A percentile compares a stretch with the other conserved stretches of the same genome.
These are phyloP conservation scores for Diaporthe sp. DNA, from an alignment of 2,329 filamentous ascomycete genomes.

Conservation along the genomic window DNA sequence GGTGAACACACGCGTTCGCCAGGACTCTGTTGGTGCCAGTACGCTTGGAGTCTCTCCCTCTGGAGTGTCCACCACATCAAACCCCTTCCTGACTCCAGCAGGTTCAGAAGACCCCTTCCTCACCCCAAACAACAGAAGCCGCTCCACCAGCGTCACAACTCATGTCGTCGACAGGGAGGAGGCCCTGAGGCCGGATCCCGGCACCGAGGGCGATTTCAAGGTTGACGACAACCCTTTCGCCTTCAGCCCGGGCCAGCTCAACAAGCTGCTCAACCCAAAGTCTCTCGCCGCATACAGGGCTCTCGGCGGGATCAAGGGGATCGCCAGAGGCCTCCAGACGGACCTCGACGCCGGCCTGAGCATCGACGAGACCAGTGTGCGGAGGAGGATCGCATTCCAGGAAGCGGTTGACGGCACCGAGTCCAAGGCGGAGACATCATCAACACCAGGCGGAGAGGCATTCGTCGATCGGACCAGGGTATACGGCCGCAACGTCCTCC, in stretches of 20 bases:
- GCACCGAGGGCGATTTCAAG: conserved; percentile 75
- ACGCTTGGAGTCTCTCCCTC: conserved; percentile 34
- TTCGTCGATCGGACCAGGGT: conserved; percentile 69
- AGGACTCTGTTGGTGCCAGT: conserved; percentile 32
- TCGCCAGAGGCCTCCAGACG: conserved; percentile 80
- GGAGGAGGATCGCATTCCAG: conserved; percentile 47
- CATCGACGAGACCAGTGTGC: conserved; percentile 68
- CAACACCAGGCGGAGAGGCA: conserved; percentile 28
- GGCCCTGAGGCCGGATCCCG: conserved; percentile 75
- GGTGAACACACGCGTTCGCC: conserved; percentile 33
- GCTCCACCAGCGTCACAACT: conserved; percentile 25
- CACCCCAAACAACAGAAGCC: conserved; percentile 32
- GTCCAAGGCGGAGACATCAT: conserved; percentile 38
- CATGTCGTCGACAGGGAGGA: conserved; percentile 54
- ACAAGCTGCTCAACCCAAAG: conserved; percentile 85
- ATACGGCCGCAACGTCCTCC: conserved; percentile 70
- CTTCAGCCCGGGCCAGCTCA: conserved; percentile 77
- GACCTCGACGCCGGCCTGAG: conserved; percentile 74
- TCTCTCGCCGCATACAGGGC: conserved; percentile 79
- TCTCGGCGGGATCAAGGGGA: conserved; percentile 76
- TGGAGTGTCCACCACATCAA: conserved; percentile 32
- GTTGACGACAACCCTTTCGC: conserved; percentile 78
- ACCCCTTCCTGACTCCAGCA: conserved; percentile 38
- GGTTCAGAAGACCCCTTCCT: conserved; percentile 31
- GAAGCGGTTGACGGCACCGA: conserved; percentile 42